Evolutionary conservation across 257 asterid genomes (phyloP).

Genomic region (Nicotiana sylvestris): DNA sequence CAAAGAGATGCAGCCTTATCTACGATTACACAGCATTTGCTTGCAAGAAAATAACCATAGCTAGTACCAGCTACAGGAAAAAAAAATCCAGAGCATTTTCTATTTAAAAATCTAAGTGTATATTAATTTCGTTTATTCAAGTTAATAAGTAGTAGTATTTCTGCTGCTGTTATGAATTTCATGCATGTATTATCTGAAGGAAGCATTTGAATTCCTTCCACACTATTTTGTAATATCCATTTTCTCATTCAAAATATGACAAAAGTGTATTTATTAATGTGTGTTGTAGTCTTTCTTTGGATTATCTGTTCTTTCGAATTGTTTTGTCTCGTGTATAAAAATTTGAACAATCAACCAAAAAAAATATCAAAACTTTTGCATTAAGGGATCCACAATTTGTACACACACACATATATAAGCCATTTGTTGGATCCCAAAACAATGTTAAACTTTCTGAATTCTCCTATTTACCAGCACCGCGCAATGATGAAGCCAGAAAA

Average conservation of each 20-base stretch:
- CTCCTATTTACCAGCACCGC: too few species aligned
- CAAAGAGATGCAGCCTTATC: not conserved
- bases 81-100: not conserved
- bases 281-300: too few species aligned
- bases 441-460: too few species aligned
- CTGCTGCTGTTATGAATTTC: not conserved
- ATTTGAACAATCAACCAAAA: too few species aligned
- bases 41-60: not conserved
- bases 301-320: too few species aligned
- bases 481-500: too few species aligned
- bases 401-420: too few species aligned
- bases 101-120: not conserved
- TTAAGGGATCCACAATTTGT: too few species aligned
- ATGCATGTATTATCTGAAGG: constrained; percentile 12
- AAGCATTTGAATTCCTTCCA: constrained; percentile 22
- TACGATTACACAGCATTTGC: not conserved
- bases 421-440: too few species aligned
- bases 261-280: too few species aligned
- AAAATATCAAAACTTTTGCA: too few species aligned
- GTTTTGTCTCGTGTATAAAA: too few species aligned
- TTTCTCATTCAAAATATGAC: not conserved
- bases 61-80: not conserved
- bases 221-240: not conserved
- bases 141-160: not conserved
- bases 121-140: constrained; percentile 3